phyloP scores from a whole-genome alignment of 805 yeast genomes.

The Hemisphaericaspora nanyangensis region DNA sequence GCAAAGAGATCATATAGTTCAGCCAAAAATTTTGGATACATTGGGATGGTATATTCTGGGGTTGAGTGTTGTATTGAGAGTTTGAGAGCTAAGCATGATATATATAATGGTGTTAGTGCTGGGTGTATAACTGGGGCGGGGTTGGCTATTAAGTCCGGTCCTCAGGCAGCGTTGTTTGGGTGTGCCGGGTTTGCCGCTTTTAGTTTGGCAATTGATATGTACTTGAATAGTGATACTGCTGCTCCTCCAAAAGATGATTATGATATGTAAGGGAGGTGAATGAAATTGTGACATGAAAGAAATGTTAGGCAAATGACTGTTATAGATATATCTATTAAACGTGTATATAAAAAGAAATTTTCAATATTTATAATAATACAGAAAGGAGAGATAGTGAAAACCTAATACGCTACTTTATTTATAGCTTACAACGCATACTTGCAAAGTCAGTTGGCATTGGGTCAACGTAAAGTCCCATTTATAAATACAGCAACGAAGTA shows the following conservation, averaged over 20 bases:
- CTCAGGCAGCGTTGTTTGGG: slow-evolving; percentile 85
- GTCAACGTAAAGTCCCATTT: too few species aligned
- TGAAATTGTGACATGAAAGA: not conserved
- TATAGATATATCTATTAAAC: not conserved
- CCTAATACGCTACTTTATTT: too few species aligned
- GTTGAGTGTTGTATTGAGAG: slow-evolving; percentile 90
- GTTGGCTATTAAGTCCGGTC: slow-evolving; percentile 87
- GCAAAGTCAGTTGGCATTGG: too few species aligned
- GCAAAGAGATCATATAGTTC: slow-evolving; percentile 80
- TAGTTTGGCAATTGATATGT: slow-evolving; percentile 82
- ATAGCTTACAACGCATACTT: too few species aligned
- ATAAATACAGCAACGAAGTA: too few species aligned
- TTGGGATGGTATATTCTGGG: slow-evolving; percentile 88
- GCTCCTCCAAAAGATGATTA: slow-evolving; percentile 87
- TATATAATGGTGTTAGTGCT: slow-evolving; percentile 86
- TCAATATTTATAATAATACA: not conserved
- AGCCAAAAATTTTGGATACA: slow-evolving; percentile 91
- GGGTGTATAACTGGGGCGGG: slow-evolving; percentile 98
- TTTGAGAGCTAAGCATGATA: slow-evolving; percentile 82
- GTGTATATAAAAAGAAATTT: slow-evolving; percentile 6
- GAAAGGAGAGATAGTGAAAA: too few species aligned
- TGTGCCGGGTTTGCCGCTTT: slow-evolving; percentile 98
- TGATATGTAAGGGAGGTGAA: slow-evolving; percentile 39
- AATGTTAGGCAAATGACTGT: too few species aligned
- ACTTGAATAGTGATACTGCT: slow-evolving; percentile 78